A percentile compares a stretch with the other conserved stretches of the same genome.
Conservation (phyloP, 495 filamentous ascomycete species). For the Rhypophila decipiens region DNA sequence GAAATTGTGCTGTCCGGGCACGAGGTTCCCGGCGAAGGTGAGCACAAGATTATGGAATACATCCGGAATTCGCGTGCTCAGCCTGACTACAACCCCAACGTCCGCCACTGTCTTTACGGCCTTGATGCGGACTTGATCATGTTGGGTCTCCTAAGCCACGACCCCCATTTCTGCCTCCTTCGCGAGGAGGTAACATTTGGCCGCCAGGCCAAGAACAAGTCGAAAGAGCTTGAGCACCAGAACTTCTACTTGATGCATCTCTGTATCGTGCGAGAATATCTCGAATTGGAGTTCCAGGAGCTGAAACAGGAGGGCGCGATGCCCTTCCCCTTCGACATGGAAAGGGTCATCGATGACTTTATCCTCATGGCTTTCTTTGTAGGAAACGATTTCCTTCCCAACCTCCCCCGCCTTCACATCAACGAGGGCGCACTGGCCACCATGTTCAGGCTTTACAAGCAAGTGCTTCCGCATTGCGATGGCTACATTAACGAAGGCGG, state of each 20-base stretch:
- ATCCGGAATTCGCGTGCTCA: conserved; percentile 95
- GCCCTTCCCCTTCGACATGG: conserved; percentile 83
- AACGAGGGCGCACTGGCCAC: conserved; percentile 93
- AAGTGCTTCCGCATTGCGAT: conserved; percentile 75
- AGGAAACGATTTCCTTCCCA: conserved; percentile 98
- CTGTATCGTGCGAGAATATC: conserved; percentile 93
- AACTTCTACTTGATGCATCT: conserved; percentile 98
- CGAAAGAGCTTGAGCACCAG: conserved; percentile 95
- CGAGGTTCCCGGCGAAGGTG: conserved; percentile 97
- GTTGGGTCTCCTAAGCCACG: conserved; percentile 92
- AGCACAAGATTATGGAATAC: conserved; percentile 99
- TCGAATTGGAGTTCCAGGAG: conserved; percentile 95
- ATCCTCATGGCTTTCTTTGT: conserved; percentile 99
- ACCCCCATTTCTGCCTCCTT: conserved; percentile 95
- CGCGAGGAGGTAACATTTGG: conserved; percentile 98
- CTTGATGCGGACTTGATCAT: conserved; percentile 98
- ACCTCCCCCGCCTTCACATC: conserved; percentile 93
- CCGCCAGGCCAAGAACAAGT: conserved; percentile 72
- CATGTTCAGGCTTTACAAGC: conserved; percentile 97
- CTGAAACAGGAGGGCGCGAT: conserved; percentile 71
- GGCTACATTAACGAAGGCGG: conserved; percentile 97
- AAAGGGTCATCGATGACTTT: conserved; percentile 96
- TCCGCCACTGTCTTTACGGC: conserved; percentile 95
- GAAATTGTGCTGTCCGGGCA: conserved; percentile 96
- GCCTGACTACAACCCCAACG: conserved; percentile 86